phyloP scores from a whole-genome alignment of 768 basidiomycete species.

The Rhizopogon vulgaris region DNA sequence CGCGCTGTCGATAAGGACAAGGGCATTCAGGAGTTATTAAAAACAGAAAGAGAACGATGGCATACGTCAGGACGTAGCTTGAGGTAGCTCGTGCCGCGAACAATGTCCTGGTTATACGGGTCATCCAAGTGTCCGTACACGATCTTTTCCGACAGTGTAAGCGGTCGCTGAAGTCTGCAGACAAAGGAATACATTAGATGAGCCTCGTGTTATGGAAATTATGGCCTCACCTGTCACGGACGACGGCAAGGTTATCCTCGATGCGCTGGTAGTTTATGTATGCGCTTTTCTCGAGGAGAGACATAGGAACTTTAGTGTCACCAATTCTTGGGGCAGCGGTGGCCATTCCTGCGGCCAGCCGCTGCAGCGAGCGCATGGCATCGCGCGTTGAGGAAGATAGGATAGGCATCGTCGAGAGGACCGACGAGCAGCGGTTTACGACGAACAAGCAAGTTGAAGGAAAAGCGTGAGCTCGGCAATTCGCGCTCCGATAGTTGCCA shows the following conservation, averaged over 20 bases:
- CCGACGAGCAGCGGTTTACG: conserved; percentile 14
- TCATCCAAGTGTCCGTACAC: conserved; percentile 98
- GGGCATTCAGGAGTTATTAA: conserved; percentile 4
- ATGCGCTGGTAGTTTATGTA: conserved; percentile 96
- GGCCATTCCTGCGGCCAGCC: conserved; percentile 67
- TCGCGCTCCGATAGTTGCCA: conserved; percentile 9
- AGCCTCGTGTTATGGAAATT: background rate
- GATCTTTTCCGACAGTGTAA: conserved; percentile 95
- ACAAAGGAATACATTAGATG: background rate
- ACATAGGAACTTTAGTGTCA: conserved; percentile 88
- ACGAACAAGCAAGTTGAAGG: conserved; percentile 15
- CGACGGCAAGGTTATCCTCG: conserved; percentile 90
- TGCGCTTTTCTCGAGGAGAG: conserved; percentile 71
- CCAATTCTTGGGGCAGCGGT: conserved; percentile 77
- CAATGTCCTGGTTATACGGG: conserved; percentile 84
- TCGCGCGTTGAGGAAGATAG: conserved; percentile 47
- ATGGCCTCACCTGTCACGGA: conserved; percentile 67
- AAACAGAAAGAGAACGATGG: conserved; percentile 10
- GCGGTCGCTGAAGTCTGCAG: conserved; percentile 73
- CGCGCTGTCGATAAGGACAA: conserved; percentile 45
- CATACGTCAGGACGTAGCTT: conserved; percentile 96
- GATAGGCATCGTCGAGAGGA: conserved; percentile 54
- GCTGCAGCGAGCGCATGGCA: conserved; percentile 47
- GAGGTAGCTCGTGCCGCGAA: conserved; percentile 90
- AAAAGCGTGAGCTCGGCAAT: conserved; percentile 18